Base-by-base conservation (phyloP, 2,329 filamentous ascomycete genomes). In the Penicillium sp. region DNA sequence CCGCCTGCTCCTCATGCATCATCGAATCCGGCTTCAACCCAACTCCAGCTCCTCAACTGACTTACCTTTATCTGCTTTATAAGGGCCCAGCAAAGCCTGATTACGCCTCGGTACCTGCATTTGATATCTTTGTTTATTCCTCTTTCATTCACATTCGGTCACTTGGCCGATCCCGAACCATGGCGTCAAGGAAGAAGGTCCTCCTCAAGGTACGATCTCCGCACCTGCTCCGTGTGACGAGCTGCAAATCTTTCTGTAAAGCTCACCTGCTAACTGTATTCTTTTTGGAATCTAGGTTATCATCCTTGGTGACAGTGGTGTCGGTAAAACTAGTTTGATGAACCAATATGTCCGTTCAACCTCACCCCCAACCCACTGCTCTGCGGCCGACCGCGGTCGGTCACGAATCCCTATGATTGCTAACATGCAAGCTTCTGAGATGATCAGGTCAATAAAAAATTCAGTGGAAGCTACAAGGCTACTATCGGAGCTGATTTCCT, bases 251-350 rank as follows among this genome's bases (percentile, higher is more conserved):
- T 18, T 39, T 16, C 30, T 29, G 36, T 16, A 1, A 3, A n/a
- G 11, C 1, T 45, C 16, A 23, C 23, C 48, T 44, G 46, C 60
- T 66, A 36, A 63, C 39, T 38, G 32, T 9, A 27, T n/a, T 44
- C 35, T 54, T 38, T 47, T 27, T 45, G 7, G 55, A 54, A 14
- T 32, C 3, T 68, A 97, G 93, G 92, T 99, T 71, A 99, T 99
- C 71, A 97, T 99, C 78, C 87, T 99, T 67, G 94, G 94, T 68
- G 94, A 99, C 77, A 97, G 93, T 77, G 94, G 94, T 79, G 94
- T 99, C 60, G 94, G 94, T 75, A 99, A 99, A 84, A 99, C 94
- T 58, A 97, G 91, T 78, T 86, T 99, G 84, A 99, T 99, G 94
- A 99, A 99, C 80, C 94, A 99, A 97, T 99, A 97, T 90, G 94